A percentile compares a stretch with the other conserved stretches of the same genome.
These are phyloP conservation scores for Apiospora marii DNA, from an alignment of 2,329 filamentous ascomycete species.

Conservation along the genomic window DNA sequence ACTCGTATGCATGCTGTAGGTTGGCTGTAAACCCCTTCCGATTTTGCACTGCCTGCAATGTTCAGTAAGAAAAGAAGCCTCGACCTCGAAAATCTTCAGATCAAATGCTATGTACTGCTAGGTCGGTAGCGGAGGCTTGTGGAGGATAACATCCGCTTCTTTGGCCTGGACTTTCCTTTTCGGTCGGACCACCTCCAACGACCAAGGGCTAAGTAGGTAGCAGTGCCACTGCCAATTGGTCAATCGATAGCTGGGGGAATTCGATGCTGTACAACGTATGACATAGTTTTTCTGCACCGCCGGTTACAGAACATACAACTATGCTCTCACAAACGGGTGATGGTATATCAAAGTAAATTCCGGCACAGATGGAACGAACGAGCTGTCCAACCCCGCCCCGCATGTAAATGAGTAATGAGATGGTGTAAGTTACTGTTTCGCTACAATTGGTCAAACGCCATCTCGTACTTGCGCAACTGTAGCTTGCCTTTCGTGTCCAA, in stretches of 20 bases:
- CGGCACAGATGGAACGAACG: background rate
- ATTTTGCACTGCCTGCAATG: background rate
- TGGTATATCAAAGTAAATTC: background rate
- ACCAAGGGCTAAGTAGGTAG: background rate
- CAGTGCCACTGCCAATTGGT: background rate
- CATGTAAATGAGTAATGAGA: constrained; percentile 1
- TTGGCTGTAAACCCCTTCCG: background rate
- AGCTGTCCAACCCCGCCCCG: constrained; percentile 4
- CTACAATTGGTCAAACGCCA: background rate
- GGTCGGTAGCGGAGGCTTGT: background rate
- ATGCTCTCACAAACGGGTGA: background rate
- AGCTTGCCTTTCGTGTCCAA: background rate
- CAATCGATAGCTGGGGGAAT: too few species aligned
- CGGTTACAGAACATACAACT: background rate
- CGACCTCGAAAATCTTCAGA: background rate
- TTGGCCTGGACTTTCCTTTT: background rate
- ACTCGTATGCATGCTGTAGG: background rate
- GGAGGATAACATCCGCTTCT: background rate
- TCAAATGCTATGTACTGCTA: background rate
- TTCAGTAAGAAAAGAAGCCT: background rate
- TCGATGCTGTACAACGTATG: background rate
- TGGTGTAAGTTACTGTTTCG: constrained; percentile 12
- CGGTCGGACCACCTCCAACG: background rate
- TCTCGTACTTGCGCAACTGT: background rate
- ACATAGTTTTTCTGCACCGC: background rate